phyloP scores from a whole-genome alignment of 352 stramenopile genomes.

The Pythium periplocum region DNA sequence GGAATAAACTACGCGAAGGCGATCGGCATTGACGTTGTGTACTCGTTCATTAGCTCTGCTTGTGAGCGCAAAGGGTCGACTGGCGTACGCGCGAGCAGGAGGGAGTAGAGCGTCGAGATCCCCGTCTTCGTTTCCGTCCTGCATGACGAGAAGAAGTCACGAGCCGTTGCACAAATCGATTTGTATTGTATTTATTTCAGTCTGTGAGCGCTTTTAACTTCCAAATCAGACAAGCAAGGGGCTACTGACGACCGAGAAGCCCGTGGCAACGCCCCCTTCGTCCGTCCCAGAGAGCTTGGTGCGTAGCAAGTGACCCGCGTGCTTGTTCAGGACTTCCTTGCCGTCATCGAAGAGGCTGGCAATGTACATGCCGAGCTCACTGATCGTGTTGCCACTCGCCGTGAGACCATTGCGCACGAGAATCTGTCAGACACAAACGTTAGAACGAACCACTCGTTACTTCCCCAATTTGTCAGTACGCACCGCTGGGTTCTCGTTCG shows the following conservation, averaged over 20 bases:
- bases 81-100: no score
- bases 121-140: no score
- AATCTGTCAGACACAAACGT: conserved; percentile 22
- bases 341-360: conserved; percentile 77
- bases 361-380: conserved; percentile 95
- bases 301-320: conserved; percentile 93
- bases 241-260: conserved; percentile 92
- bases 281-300: conserved; percentile 95
- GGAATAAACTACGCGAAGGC: neutral
- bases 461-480: neutral
- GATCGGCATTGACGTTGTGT: no score
- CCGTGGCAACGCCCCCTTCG: conserved; percentile 95
- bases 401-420: conserved; percentile 75
- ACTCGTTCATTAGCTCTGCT: no score
- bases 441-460: conserved; percentile 18
- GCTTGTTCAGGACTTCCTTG: conserved; percentile 89
- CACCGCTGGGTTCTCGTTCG: conserved; percentile 69
- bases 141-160: no score
- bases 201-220: no score
- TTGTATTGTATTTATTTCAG: no score
- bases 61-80: no score
- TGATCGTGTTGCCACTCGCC: conserved; percentile 83
- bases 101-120: no score
- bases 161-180: no score
- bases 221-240: conserved; percentile 65